Evolutionary conservation across 2,329 filamentous ascomycete species (phyloP).

Genomic region (Trichophyton equinum): DNA sequence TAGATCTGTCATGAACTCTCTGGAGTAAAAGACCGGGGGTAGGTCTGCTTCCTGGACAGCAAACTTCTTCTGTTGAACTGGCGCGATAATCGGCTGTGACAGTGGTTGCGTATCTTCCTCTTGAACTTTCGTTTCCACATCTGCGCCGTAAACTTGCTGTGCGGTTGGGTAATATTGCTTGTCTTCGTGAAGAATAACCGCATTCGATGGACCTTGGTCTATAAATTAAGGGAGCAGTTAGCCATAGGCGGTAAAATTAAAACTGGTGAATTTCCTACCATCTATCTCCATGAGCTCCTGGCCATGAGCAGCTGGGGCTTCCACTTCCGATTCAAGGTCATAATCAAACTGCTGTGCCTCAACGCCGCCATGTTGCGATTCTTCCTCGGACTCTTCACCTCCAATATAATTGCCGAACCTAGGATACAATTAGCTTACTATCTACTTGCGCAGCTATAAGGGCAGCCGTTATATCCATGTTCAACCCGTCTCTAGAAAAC

Average conservation of each 20-base stretch:
- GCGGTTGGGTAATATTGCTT: constrained; percentile 99
- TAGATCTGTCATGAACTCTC: constrained; percentile 85
- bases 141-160: constrained; percentile 82
- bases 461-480: background rate
- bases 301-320: constrained; percentile 48
- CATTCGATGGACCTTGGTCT: constrained; percentile 83
- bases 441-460: background rate
- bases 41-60: constrained; percentile 84
- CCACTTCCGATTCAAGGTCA: constrained; percentile 55
- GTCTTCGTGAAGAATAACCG: constrained; percentile 95
- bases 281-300: constrained; percentile 93
- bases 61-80: constrained; percentile 91
- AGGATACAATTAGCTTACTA: constrained; percentile 15
- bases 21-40: constrained; percentile 74
- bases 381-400: constrained; percentile 82
- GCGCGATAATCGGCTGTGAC: constrained; percentile 83
- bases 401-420: constrained; percentile 99
- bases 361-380: constrained; percentile 60
- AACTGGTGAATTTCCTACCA: constrained; percentile 33
- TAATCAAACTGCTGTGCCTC: constrained; percentile 69
- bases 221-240: constrained; percentile 3
- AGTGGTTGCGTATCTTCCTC: constrained; percentile 95
- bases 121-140: constrained; percentile 90
- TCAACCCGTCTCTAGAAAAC: constrained; percentile 4
- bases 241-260: background rate